phyloP scores from a whole-genome alignment of 176 grass and related monocot species.

The Chloris gayana region DNA sequence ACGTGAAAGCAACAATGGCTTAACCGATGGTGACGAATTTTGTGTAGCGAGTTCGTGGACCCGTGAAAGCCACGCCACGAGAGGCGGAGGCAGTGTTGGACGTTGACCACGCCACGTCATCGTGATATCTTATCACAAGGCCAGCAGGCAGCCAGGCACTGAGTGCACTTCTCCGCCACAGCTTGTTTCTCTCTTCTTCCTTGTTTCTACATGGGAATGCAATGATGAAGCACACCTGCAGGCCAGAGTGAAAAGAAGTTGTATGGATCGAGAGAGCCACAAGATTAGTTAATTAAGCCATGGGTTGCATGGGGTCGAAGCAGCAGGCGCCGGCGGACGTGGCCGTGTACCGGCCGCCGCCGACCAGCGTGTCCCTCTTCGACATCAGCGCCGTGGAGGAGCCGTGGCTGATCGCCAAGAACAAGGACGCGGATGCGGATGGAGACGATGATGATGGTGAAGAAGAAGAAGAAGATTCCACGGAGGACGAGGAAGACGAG shows the following conservation, averaged over 20 bases:
- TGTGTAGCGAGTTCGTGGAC: no score
- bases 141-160: slow-evolving; percentile 41
- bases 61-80: no score
- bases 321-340: background rate
- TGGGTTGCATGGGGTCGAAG: slow-evolving; percentile 80
- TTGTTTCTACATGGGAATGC: no score
- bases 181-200: background rate
- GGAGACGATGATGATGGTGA: background rate
- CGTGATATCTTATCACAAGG: slow-evolving; percentile 33
- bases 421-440: background rate
- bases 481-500: background rate
- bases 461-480: background rate
- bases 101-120: background rate
- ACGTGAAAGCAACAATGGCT: no score
- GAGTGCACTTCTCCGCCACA: slow-evolving; percentile 41
- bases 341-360: slow-evolving; percentile 65
- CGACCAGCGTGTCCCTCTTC: slow-evolving; percentile 85
- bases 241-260: no score
- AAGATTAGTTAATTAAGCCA: background rate
- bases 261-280: no score
- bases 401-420: slow-evolving; percentile 80
- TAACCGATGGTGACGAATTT: no score
- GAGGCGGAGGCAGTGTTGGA: background rate
- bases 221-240: background rate
- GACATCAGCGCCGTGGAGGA: slow-evolving; percentile 81